Conservation (phyloP, 1,284 basidiomycete species). For the Cerrena zonata region DNA sequence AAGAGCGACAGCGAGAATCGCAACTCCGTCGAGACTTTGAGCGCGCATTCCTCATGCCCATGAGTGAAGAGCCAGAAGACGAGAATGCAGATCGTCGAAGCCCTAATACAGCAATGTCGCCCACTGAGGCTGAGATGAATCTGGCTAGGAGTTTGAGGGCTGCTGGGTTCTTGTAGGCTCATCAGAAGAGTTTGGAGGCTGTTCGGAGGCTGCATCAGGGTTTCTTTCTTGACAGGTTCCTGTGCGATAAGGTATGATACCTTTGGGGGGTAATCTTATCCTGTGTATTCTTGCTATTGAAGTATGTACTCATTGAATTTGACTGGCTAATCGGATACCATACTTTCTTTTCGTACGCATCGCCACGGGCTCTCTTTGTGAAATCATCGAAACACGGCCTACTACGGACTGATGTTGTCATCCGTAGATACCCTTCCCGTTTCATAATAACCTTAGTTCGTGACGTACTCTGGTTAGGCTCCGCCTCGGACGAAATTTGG, state of each 20-base stretch:
- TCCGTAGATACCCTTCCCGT: too few species aligned
- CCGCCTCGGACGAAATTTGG: too few species aligned
- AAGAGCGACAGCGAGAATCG: slow-evolving; percentile 42
- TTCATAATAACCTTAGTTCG: too few species aligned
- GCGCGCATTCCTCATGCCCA: slow-evolving; percentile 40
- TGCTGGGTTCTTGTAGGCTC: slow-evolving; percentile 47
- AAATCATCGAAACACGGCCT: too few species aligned
- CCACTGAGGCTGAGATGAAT: slow-evolving; percentile 37
- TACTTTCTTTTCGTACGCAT: not conserved
- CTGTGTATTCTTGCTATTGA: not conserved
- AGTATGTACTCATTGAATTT: not conserved
- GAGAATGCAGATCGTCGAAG: slow-evolving; percentile 17
- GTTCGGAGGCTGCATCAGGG: too few species aligned
- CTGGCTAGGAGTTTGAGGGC: slow-evolving; percentile 46
- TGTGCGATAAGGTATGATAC: too few species aligned
- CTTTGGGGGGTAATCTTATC: not conserved
- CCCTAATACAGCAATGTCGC: slow-evolving; percentile 10
- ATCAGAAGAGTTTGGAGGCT: too few species aligned
- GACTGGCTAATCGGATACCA: not conserved
- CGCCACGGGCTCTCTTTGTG: too few species aligned
- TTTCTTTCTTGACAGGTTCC: too few species aligned
- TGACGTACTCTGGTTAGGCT: too few species aligned
- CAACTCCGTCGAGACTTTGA: slow-evolving; percentile 44
- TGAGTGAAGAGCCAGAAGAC: slow-evolving; percentile 21
- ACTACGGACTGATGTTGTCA: too few species aligned